These are phyloP conservation scores for Nidularia pulvinata DNA, from an alignment of 768 basidiomycete genomes.

Conservation along the genomic window DNA sequence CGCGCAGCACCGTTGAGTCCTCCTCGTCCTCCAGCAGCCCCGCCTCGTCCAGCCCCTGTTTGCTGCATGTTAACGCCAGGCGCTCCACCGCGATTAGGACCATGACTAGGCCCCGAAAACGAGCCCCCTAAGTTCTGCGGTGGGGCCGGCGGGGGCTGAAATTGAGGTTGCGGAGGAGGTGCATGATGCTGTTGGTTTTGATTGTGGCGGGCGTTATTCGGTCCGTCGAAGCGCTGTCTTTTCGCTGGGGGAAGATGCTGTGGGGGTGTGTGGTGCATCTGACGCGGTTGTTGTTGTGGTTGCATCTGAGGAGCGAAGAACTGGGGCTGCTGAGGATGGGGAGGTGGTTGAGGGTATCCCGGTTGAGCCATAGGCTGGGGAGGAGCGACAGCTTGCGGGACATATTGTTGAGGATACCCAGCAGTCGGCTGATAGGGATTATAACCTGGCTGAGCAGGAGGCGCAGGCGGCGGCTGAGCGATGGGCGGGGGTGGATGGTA, in stretches of 20 bases:
- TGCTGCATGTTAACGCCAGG: slow-evolving; percentile 31
- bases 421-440: slow-evolving; percentile 76
- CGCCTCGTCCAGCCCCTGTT: slow-evolving; percentile 35
- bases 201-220: slow-evolving; percentile 50
- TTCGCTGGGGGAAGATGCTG: slow-evolving; percentile 93
- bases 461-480: slow-evolving; percentile 51
- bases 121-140: slow-evolving; percentile 31
- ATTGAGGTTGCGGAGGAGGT: slow-evolving; percentile 65
- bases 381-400: slow-evolving; percentile 57
- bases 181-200: slow-evolving; percentile 44
- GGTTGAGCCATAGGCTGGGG: slow-evolving; percentile 53
- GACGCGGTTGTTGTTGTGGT: slow-evolving; percentile 46
- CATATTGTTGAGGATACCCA: slow-evolving; percentile 65
- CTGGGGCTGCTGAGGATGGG: slow-evolving; percentile 40
- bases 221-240: slow-evolving; percentile 86
- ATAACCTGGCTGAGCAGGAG: slow-evolving; percentile 62
- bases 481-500: slow-evolving; percentile 44
- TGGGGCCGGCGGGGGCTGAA: slow-evolving; percentile 57
- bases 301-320: slow-evolving; percentile 44
- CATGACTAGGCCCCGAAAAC: slow-evolving; percentile 27
- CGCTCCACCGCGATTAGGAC: slow-evolving; percentile 33
- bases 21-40: slow-evolving; percentile 36
- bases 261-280: slow-evolving; percentile 62
- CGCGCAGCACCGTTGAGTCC: slow-evolving; percentile 47
- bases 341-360: slow-evolving; percentile 43